Base-by-base conservation (phyloP, 768 basidiomycete genomes). In the Sutorius australiensis region DNA sequence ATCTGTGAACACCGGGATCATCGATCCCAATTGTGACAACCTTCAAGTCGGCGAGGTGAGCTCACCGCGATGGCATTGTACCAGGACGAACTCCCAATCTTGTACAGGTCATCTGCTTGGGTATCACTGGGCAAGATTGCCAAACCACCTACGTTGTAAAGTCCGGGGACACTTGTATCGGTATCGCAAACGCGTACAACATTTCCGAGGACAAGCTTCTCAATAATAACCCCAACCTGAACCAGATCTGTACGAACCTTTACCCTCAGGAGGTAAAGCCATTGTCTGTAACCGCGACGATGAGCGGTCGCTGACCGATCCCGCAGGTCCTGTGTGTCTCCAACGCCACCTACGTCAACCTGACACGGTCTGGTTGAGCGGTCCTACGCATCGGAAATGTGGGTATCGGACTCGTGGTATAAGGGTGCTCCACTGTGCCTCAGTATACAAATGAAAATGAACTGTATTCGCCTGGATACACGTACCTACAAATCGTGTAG, bases 161-260 rank as follows among this genome's bases (percentile, higher is more conserved):
- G 21, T 38, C 60, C 0, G 80, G 78, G n/a, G 78, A 87, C 61
- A 75, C 69, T 32, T 89, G 87, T 69, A 56, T 48, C 0, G 48
- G 42, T 19, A 77, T 88, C 50, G 66, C 77, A 3, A 44, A 53
- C 0, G 63, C 53, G 21, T 74, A 76, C 52, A 72, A 71, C 30
- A 78, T 84, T 53, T 61, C 75, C 43, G 55, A 73, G 57, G 72
- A 58, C 34, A 77, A 77, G 19, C 71, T 89, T 19, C 64, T 74
- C 55, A 61, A 73, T 28, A 87, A 88, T 73, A 89, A 88, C 72
- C 85, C 81, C 3, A 83, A 87, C 61, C 65, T 88, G 50, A 70
- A 82, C 65, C 50, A 56, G 9, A 60, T 33, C 9, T 84, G 83
- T 69, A 66, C 65, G 32, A 84, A 84, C 70, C 75, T 87, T 48